These are phyloP conservation scores for Boletus mariae DNA, from an alignment of 1,284 basidiomycete species.

Conservation along the genomic window DNA sequence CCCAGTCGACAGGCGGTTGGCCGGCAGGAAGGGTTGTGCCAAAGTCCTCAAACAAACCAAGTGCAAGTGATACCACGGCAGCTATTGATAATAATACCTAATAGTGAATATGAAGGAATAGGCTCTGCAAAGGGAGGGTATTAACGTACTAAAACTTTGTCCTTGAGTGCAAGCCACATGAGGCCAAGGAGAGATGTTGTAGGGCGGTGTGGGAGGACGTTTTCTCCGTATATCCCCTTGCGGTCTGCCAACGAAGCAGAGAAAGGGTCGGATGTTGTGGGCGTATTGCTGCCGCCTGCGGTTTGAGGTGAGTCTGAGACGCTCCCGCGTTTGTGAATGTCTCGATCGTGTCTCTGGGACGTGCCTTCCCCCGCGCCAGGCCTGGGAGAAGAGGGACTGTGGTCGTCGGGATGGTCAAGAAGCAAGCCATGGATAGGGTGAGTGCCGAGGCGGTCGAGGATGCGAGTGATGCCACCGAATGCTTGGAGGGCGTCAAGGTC, in stretches of 20 bases:
- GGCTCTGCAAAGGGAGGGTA: background rate
- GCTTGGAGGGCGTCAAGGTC: conserved; percentile 61
- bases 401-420: background rate
- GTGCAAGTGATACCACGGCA: conserved; percentile 88
- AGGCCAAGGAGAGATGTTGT: conserved; percentile 80
- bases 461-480: conserved; percentile 71
- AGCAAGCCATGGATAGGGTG: conserved; percentile 55
- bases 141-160: conserved; percentile 83
- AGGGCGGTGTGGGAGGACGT: conserved; percentile 74
- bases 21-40: conserved; percentile 61
- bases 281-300: conserved; percentile 32
- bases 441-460: conserved; percentile 77
- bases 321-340: background rate
- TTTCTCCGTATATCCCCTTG: conserved; percentile 76
- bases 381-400: conserved; percentile 2
- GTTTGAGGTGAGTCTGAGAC: conserved; percentile 36
- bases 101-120: conserved; percentile 6
- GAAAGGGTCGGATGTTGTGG: conserved; percentile 36
- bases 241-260: conserved; percentile 62
- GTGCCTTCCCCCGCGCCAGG: conserved; percentile 36
- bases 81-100: conserved; percentile 88
- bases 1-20: conserved; percentile 86
- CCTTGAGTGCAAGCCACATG: conserved; percentile 94
- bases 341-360: conserved; percentile 42
- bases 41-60: conserved; percentile 93